A percentile compares a stretch with the other conserved stretches of the same genome.
These are phyloP conservation scores for Hypoxylon subgilvum DNA, from an alignment of 495 filamentous ascomycete species.

Conservation along the genomic window DNA sequence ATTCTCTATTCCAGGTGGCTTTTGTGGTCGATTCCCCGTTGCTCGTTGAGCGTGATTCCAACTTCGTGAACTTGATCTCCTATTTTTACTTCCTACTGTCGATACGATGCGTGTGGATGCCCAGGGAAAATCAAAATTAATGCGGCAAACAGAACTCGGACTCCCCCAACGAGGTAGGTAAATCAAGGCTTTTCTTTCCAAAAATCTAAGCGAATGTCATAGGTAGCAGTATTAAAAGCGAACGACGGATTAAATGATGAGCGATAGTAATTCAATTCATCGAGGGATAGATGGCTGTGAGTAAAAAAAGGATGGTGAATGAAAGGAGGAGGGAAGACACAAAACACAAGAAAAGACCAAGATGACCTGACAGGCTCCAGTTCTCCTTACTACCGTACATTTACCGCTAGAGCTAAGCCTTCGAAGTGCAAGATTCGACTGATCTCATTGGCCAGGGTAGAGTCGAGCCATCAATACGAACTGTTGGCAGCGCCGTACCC, in stretches of 20 bases:
- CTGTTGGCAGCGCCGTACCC: slow-evolving; percentile 21
- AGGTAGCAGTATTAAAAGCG: slow-evolving; percentile 30
- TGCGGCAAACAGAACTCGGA: slow-evolving; percentile 15
- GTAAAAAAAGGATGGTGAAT: slow-evolving; percentile 8
- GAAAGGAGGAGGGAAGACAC: slow-evolving; percentile 7
- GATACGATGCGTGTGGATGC: slow-evolving; percentile 23
- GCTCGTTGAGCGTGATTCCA: slow-evolving; percentile 1
- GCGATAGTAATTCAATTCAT: slow-evolving; percentile 24
- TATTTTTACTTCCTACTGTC: slow-evolving; percentile 16
- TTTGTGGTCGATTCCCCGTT: slow-evolving; percentile 5
- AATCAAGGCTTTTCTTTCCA: not conserved
- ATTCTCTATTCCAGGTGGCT: not conserved
- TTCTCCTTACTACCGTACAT: slow-evolving; percentile 2
- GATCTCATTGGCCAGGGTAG: slow-evolving; percentile 30
- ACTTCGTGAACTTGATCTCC: slow-evolving; percentile 18
- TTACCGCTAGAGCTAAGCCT: slow-evolving; percentile 26
- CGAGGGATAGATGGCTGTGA: slow-evolving; percentile 7
- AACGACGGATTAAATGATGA: slow-evolving; percentile 33
- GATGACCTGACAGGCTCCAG: slow-evolving; percentile 14
- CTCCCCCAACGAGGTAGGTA: slow-evolving; percentile 7
- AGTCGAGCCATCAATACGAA: slow-evolving; percentile 31
- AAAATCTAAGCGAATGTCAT: slow-evolving; percentile 34
- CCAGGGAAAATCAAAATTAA: slow-evolving; percentile 22
- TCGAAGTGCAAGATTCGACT: slow-evolving; percentile 27
- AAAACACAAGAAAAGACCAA: slow-evolving; percentile 12